A percentile compares a stretch with the other conserved stretches of the same genome.
phyloP scores from a whole-genome alignment of 768 basidiomycete genomes.

The Mycena crocata region DNA sequence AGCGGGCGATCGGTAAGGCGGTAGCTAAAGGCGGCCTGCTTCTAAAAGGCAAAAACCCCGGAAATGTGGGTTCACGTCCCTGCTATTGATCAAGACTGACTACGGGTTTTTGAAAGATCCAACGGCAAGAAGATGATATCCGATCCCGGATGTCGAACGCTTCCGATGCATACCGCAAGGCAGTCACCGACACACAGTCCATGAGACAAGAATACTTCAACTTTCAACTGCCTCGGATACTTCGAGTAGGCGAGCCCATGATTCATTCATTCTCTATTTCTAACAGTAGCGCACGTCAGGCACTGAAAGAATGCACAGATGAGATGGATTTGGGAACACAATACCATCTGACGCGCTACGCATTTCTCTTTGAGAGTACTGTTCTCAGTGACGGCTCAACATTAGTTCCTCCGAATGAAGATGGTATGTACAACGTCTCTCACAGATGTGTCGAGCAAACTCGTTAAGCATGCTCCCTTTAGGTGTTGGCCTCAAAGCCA shows the following conservation, averaged over 20 bases:
- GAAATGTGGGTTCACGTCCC: slow-evolving; percentile 64
- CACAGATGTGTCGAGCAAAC: neutral
- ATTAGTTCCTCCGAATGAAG: slow-evolving; percentile 79
- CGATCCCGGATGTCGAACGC: slow-evolving; percentile 85
- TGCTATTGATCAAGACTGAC: slow-evolving; percentile 25
- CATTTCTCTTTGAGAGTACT: slow-evolving; percentile 93
- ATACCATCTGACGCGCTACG: slow-evolving; percentile 95
- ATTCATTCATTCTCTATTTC: neutral
- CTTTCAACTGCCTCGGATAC: slow-evolving; percentile 92
- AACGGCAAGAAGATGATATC: slow-evolving; percentile 95
- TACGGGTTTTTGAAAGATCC: slow-evolving; percentile 70
- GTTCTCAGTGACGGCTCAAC: slow-evolving; percentile 90
- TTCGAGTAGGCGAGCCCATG: slow-evolving; percentile 71
- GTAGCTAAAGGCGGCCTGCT: slow-evolving; percentile 91
- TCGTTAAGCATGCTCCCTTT: slow-evolving; percentile 4
- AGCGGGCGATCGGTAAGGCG: slow-evolving; percentile 89
- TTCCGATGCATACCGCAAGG: slow-evolving; percentile 91
- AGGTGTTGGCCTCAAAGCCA: slow-evolving; percentile 74
- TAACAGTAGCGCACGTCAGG: slow-evolving; percentile 52
- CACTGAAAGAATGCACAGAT: slow-evolving; percentile 94
- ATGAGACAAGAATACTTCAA: slow-evolving; percentile 98
- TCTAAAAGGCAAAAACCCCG: slow-evolving; percentile 93
- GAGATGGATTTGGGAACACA: slow-evolving; percentile 98
- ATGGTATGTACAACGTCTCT: slow-evolving; percentile 55
- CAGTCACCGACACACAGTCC: slow-evolving; percentile 88